Evolutionary conservation across 768 basidiomycete species (phyloP).

Genomic region (Termitomyces sp.): DNA sequence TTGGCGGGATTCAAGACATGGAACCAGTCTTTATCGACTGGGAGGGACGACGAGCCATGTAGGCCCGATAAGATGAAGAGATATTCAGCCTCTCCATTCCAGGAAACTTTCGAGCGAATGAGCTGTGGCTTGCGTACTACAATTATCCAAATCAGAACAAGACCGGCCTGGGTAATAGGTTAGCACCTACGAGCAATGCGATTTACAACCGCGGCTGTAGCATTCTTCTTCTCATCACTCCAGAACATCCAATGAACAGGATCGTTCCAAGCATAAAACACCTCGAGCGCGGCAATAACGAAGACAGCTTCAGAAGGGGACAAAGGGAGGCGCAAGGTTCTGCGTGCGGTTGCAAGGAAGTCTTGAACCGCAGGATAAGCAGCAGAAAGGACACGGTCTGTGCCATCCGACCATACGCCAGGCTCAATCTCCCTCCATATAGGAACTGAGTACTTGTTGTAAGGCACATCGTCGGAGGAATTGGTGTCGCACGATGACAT

Average conservation of each 20-base stretch:
- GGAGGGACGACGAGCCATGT: conserved; percentile 26
- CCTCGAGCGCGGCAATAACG: conserved; percentile 55
- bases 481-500: conserved; percentile 4
- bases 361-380: conserved; percentile 42
- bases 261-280: conserved; percentile 49
- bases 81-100: conserved; percentile 38
- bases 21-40: conserved; percentile 28
- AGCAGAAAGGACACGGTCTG: conserved; percentile 35
- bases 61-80: conserved; percentile 28
- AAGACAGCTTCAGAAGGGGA: conserved; percentile 40
- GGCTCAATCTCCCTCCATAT: conserved; percentile 23
- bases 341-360: conserved; percentile 39
- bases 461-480: conserved; percentile 10
- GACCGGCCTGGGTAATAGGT: background rate
- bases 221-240: conserved; percentile 42
- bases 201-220: conserved; percentile 49
- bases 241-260: conserved; percentile 64
- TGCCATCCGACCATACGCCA: conserved; percentile 36
- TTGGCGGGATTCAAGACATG: conserved; percentile 26
- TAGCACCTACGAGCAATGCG: conserved; percentile 45
- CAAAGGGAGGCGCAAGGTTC: conserved; percentile 31
- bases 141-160: background rate
- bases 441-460: conserved; percentile 20
- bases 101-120: conserved; percentile 34
- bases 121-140: conserved; percentile 34